phyloP scores from a whole-genome alignment of 116 monocot species.

The Iris pallida region DNA sequence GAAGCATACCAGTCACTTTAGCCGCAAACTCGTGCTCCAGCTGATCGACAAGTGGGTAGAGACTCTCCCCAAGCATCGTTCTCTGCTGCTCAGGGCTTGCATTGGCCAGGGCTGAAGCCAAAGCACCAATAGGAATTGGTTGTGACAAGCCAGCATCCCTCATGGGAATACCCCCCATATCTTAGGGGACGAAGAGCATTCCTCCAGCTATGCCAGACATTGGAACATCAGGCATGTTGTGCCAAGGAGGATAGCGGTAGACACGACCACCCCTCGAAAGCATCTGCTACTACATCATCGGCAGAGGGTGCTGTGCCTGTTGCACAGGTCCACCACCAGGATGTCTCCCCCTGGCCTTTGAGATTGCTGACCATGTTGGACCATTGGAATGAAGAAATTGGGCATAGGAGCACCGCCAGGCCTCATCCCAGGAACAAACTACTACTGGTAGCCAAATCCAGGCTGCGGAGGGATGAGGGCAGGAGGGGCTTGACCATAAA shows the following conservation, averaged over 20 bases:
- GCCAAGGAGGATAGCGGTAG: conserved; percentile 53
- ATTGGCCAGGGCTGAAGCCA: conserved; percentile 66
- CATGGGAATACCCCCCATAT: conserved; percentile 40
- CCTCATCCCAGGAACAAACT: conserved; percentile 77
- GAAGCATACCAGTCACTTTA: conserved; percentile 76
- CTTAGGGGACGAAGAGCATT: conserved; percentile 52
- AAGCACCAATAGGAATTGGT: conserved; percentile 31
- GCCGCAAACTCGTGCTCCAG: conserved; percentile 70
- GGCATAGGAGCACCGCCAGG: conserved; percentile 63
- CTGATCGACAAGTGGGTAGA: conserved; percentile 80
- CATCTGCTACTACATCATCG: conserved; percentile 42
- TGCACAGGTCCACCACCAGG: conserved; percentile 54
- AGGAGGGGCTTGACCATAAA: conserved; percentile 68
- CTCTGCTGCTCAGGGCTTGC: conserved; percentile 68
- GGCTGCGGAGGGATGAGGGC: conserved; percentile 55
- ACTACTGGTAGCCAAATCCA: conserved; percentile 80
- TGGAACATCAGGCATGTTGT: conserved; percentile 43
- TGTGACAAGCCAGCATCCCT: conserved; percentile 38
- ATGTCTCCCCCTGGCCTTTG: conserved; percentile 65
- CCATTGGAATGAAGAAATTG: conserved; percentile 69
- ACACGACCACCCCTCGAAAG: conserved; percentile 56
- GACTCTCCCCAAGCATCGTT: conserved; percentile 72
- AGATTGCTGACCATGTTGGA: conserved; percentile 71
- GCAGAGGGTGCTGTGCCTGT: conserved; percentile 57
- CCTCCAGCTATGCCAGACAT: conserved; percentile 47